Evolutionary conservation across 2,329 filamentous ascomycete species (phyloP), one percentile per base, ranked within the genome.

Genomic region (Talaromyces pinophilus): DNA sequence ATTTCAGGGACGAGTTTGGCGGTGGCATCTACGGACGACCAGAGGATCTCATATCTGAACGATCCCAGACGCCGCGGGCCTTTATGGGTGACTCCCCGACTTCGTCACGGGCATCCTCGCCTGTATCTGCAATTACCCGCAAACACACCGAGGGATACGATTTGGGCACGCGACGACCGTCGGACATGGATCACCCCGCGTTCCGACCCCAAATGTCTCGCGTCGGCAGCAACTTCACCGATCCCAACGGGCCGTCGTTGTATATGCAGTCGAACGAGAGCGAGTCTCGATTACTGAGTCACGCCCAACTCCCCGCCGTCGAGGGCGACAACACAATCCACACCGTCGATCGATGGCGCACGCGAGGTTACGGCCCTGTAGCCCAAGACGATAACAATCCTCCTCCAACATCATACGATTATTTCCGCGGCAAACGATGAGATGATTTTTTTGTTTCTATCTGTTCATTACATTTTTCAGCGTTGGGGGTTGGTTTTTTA

Each of bases 1-100:
- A 97, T 71, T 97, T 98, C 79, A 88, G 88, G 1, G 90, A 93
- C 11, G 92, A 95, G 64, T 90, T 93, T 70, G 92, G 92, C n/a
- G 93, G 91, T 5, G 91, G 90, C 25, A 79, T 83, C 65, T 82
- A 82, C 66, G 80, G 81, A 59, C 73, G 78, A 6, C 77, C 80
- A 8, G 79, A 81, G 11, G 81, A 83, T 68, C 69, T 82, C 22
- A 80, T 83, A 59, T 79, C 76, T 17, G 80, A 82, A 63, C 77
- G 81, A 19, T 81, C 79, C 11, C 76, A 78, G 3, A 82, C 81
- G 2, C 80, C 80, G 1, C 74, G 75, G 48, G 78, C 74, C 22
- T 74, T 73, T 59, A 69, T 79, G 28, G 71, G 70, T 17, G 73
- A 75, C 44, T 80, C 79, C 1, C 76, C 79, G 5, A 72, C 70